Conservation (phyloP, 768 basidiomycete genomes). For the Mrakia blollopis region DNA sequence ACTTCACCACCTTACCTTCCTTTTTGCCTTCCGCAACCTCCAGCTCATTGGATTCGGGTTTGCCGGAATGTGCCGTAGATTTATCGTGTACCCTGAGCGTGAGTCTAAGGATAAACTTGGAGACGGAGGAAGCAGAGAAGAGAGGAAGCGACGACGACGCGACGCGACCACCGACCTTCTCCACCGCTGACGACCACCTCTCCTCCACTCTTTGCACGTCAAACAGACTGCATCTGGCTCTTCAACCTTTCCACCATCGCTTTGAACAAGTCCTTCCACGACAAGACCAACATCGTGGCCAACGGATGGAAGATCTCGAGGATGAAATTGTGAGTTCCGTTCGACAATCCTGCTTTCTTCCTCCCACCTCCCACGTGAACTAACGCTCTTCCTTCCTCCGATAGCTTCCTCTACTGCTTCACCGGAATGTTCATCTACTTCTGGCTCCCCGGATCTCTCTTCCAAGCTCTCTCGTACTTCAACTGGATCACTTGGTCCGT, state of each 20-base stretch:
- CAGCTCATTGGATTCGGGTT: constrained; percentile 37
- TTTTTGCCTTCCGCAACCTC: too few relatives aligned
- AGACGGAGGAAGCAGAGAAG: too few relatives aligned
- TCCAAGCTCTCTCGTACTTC: constrained; percentile 31
- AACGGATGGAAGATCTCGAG: constrained; percentile 38
- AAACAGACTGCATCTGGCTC: constrained; percentile 38
- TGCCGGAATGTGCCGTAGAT: constrained; percentile 36
- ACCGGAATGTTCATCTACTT: constrained; percentile 37
- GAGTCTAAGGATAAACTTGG: background rate
- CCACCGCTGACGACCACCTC: background rate
- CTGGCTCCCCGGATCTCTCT: constrained; percentile 42
- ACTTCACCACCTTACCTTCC: too few relatives aligned
- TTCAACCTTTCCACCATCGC: constrained; percentile 40
- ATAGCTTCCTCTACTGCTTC: constrained; percentile 33
- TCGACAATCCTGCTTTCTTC: too few relatives aligned
- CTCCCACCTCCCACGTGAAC: too few relatives aligned
- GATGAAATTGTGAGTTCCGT: constrained; percentile 8
- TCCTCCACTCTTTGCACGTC: background rate
- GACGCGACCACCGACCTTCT: background rate
- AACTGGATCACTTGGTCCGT: constrained; percentile 39
- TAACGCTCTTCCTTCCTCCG: too few relatives aligned
- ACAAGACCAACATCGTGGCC: constrained; percentile 33
- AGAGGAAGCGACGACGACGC: too few relatives aligned
- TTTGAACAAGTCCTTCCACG: constrained; percentile 39
- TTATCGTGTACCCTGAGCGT: constrained; percentile 36